Percentiles rank a stretch among this genome's conserved stretches.
phyloP scores from a whole-genome alignment of 768 basidiomycete species.

The Mrakia blollopis region DNA sequence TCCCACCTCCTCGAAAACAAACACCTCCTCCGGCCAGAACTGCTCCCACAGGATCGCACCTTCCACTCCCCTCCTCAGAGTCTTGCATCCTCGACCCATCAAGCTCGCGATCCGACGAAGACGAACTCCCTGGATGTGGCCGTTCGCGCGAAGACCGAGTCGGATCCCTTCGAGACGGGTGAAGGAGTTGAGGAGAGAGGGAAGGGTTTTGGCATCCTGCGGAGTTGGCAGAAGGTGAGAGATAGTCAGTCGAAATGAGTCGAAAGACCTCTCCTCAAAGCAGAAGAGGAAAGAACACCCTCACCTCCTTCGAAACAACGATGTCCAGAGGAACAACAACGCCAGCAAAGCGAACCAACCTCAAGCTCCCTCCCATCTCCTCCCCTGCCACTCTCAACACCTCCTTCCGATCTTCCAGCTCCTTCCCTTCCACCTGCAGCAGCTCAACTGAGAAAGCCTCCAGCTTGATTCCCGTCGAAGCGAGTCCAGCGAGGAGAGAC shows the following conservation, averaged over 20 bases:
- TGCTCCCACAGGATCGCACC: slow-evolving; percentile 1
- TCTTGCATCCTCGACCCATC: background rate
- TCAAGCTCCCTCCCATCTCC: slow-evolving; percentile 8
- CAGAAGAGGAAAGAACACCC: background rate
- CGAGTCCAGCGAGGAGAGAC: background rate
- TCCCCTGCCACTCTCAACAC: background rate
- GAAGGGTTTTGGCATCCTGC: background rate
- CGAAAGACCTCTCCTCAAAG: background rate
- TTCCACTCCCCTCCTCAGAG: background rate
- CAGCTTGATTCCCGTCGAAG: background rate
- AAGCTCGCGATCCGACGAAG: background rate
- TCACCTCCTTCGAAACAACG: background rate
- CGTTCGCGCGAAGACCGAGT: background rate
- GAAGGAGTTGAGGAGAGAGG: background rate
- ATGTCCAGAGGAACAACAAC: background rate
- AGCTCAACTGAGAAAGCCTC: slow-evolving; percentile 2
- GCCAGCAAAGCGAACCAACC: background rate
- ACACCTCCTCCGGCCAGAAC: background rate
- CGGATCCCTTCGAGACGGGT: background rate
- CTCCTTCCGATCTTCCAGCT: slow-evolving; percentile 3
- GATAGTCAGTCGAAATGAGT: background rate
- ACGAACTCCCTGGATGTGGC: background rate
- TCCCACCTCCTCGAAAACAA: background rate
- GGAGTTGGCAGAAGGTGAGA: no score
- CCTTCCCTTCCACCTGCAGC: background rate